Conservation (phyloP, 108 stramenopile genomes). For the Cyclotella baltica region DNA sequence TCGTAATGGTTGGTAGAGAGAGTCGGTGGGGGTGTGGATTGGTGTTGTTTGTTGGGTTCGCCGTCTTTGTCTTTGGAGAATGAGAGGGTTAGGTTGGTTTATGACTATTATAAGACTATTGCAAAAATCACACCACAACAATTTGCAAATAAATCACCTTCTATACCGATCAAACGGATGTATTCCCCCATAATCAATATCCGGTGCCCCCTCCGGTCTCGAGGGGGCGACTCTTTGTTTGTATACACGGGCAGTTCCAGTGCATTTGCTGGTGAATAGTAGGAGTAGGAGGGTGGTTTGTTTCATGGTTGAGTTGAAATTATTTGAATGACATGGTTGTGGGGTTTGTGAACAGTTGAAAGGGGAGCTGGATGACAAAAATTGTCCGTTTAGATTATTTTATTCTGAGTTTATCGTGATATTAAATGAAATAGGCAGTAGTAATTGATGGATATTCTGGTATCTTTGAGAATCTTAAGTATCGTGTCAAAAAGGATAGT, state of each 20-base stretch:
- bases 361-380: too few species aligned
- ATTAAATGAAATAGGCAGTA: too few species aligned
- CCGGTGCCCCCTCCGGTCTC: constrained; percentile 31
- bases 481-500: too few species aligned
- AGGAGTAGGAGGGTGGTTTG: background rate
- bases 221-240: constrained; percentile 30
- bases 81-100: background rate
- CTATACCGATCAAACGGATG: constrained; percentile 49
- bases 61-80: background rate
- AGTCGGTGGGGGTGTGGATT: constrained; percentile 30
- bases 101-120: background rate
- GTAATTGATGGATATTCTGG: too few species aligned
- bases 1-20: constrained; percentile 46
- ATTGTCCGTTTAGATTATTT: too few species aligned
- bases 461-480: too few species aligned
- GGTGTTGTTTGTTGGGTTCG: constrained; percentile 8
- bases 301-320: background rate
- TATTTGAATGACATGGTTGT: too few species aligned
- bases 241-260: background rate
- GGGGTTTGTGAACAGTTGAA: too few species aligned
- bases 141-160: background rate
- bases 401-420: too few species aligned
- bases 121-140: background rate
- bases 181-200: constrained; percentile 45
- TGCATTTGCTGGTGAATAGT: background rate